Conservation (phyloP, 2,329 filamentous ascomycete species). For the Ophiognomonia clavigignenti-juglandacearum region DNA sequence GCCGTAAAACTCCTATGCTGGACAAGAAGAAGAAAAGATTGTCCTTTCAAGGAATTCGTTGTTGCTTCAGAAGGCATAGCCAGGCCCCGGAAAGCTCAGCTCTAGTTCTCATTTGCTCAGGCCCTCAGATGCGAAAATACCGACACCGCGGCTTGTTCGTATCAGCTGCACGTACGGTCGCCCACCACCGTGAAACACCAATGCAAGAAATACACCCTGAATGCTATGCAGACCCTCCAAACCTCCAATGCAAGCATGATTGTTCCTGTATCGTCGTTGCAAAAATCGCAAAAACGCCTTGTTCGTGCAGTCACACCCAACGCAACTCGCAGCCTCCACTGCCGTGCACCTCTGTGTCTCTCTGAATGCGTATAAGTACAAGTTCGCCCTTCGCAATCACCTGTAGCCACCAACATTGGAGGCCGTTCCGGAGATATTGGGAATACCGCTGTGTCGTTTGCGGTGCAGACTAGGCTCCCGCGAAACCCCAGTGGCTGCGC, state of each 20-base stretch:
- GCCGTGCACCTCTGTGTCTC: too few species aligned
- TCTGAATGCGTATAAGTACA: background rate
- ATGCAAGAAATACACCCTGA: conserved; percentile 2
- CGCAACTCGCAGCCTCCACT: background rate
- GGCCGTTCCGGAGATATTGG: conserved; percentile 32
- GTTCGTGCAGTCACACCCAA: background rate
- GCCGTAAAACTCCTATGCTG: conserved; percentile 10
- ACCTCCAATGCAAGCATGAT: too few species aligned
- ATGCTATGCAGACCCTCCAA: background rate
- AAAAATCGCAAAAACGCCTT: background rate
- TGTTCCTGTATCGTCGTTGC: background rate
- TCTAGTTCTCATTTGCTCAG: background rate
- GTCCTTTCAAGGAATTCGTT: background rate
- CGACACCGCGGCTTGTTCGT: background rate
- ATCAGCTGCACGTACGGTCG: background rate
- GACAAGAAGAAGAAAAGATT: background rate
- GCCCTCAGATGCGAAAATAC: background rate
- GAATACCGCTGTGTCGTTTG: conserved; percentile 39
- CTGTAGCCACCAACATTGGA: conserved; percentile 39
- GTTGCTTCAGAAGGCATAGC: background rate
- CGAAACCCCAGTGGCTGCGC: conserved; percentile 27
- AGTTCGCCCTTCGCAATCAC: conserved; percentile 25
- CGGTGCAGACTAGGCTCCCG: conserved; percentile 42
- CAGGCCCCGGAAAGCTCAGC: background rate
- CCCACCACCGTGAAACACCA: background rate